Evolutionary conservation across 805 yeast genomes (phyloP).

Genomic region (Metschnikowia henanensis): DNA sequence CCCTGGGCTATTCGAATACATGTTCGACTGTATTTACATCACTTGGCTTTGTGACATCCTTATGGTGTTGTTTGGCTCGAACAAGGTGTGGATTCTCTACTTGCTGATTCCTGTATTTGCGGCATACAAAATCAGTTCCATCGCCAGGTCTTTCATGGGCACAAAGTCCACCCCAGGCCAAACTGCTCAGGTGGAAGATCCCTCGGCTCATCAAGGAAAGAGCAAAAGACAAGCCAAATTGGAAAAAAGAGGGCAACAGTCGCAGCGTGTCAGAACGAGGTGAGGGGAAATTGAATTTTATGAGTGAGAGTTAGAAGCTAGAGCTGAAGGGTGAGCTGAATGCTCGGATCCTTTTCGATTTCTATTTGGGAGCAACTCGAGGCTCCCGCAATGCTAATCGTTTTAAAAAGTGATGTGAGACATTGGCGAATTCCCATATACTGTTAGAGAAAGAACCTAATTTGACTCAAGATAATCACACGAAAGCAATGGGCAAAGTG

Average conservation of each 20-base stretch:
- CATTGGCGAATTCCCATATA: too few species aligned
- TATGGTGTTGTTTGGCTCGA: slow-evolving; percentile 53
- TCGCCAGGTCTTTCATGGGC: slow-evolving; percentile 26
- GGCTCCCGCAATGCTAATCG: too few species aligned
- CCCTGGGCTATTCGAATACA: slow-evolving; percentile 67
- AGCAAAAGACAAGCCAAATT: slow-evolving; percentile 20
- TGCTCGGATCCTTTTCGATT: too few species aligned
- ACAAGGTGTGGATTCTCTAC: slow-evolving; percentile 59
- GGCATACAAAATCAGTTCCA: slow-evolving; percentile 43
- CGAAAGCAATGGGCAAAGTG: too few species aligned
- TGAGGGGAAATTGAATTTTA: background rate
- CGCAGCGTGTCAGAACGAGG: slow-evolving; percentile 8
- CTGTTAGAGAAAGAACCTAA: too few species aligned
- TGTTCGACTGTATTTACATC: slow-evolving; percentile 68
- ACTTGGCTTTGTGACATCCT: slow-evolving; percentile 59
- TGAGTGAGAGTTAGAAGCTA: too few species aligned
- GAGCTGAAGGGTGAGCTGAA: too few species aligned
- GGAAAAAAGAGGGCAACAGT: slow-evolving; percentile 14
- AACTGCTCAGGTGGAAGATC: background rate
- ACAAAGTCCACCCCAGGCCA: slow-evolving; percentile 6
- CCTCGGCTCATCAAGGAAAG: slow-evolving; percentile 8
- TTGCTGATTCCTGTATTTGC: slow-evolving; percentile 54
- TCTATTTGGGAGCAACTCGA: too few species aligned
- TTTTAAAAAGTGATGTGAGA: too few species aligned
- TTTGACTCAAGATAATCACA: too few species aligned